Evolutionary conservation across 345 rosid genomes (phyloP).

Genomic region (Excoecaria agallocha): DNA sequence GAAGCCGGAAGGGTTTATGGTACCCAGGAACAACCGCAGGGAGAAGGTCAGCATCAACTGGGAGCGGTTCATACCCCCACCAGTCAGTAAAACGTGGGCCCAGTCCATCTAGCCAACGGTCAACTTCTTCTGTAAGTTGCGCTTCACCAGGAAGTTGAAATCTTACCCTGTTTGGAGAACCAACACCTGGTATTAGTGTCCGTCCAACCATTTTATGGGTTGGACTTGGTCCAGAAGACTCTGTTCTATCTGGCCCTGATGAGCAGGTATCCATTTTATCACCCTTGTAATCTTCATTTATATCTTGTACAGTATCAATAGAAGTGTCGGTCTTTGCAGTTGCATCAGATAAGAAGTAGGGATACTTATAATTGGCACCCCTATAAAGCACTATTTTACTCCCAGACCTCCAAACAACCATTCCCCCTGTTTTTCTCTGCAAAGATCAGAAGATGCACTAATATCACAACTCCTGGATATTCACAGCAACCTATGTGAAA

Average conservation of each 20-base stretch:
- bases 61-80: conserved; percentile 97
- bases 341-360: conserved; percentile 60
- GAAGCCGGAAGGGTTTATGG: conserved; percentile 88
- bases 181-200: conserved; percentile 56
- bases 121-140: conserved; percentile 70
- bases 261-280: conserved; percentile 26
- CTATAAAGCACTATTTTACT: conserved; percentile 76
- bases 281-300: conserved; percentile 24
- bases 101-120: conserved; percentile 71
- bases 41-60: conserved; percentile 88
- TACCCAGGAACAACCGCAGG: conserved; percentile 75
- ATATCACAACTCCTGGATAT: background rate
- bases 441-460: conserved; percentile 12
- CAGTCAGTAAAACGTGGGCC: conserved; percentile 89
- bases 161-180: conserved; percentile 66
- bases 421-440: conserved; percentile 92
- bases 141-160: conserved; percentile 82
- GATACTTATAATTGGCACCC: conserved; percentile 73
- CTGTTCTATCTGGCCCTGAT: conserved; percentile 19
- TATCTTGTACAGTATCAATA: conserved; percentile 27
- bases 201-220: conserved; percentile 31
- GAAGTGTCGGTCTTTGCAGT: conserved; percentile 26
- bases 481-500: background rate
- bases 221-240: conserved; percentile 27
- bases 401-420: conserved; percentile 96